A percentile compares a stretch with the other conserved stretches of the same genome.
Conservation (phyloP, 2,329 filamentous ascomycete species). For the Ascochyta viciae-villosae region DNA sequence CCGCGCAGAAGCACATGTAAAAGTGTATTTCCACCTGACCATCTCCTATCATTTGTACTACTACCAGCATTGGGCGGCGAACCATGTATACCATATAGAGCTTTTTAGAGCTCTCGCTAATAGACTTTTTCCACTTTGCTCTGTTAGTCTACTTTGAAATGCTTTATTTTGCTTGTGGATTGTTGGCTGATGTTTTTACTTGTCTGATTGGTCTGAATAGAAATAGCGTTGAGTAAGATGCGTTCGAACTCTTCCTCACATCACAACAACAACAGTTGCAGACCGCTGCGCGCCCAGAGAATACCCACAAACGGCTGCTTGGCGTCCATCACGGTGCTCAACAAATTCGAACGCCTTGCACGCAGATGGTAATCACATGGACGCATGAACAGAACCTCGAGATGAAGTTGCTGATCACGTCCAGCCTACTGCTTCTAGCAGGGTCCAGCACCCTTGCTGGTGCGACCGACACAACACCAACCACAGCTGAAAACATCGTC, state of each 20-base stretch:
- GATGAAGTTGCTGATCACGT: background rate
- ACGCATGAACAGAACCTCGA: background rate
- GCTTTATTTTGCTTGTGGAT: too few species aligned
- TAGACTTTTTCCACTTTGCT: too few species aligned
- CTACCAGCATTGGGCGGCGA: conserved; percentile 17
- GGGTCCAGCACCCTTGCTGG: background rate
- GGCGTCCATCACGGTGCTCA: conserved; percentile 36
- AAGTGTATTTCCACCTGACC: background rate
- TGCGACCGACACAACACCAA: background rate
- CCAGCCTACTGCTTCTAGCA: background rate
- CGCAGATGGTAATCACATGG: background rate
- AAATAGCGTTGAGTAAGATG: too few species aligned
- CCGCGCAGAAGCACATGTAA: conserved; percentile 25
- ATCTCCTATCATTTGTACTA: conserved; percentile 16
- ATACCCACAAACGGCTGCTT: conserved; percentile 17
- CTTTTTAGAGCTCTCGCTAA: conserved; percentile 10
- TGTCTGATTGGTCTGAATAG: too few species aligned
- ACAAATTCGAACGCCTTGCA: background rate
- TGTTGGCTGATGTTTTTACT: too few species aligned
- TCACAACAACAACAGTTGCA: too few species aligned
- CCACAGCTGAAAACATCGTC: background rate
- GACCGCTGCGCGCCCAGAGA: background rate
- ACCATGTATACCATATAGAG: conserved; percentile 6
- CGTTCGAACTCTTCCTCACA: too few species aligned
- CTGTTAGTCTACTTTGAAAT: too few species aligned